Conservation (phyloP, 305 asterid genomes). For the Solanum chacoense region DNA sequence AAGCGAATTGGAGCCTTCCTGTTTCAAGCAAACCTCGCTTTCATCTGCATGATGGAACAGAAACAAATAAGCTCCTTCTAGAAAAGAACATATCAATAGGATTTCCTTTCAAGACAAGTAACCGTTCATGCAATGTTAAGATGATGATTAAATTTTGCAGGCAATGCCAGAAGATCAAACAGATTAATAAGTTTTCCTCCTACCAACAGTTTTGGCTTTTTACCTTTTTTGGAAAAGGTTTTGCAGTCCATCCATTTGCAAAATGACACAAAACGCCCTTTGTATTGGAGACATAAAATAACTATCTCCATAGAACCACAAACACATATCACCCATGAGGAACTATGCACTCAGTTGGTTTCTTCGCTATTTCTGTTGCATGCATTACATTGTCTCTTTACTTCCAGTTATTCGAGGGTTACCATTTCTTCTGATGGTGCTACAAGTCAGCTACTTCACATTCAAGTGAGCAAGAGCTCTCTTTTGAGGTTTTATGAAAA, state of each 20-base stretch:
- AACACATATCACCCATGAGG: neutral
- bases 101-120: neutral
- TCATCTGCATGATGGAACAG: slow-evolving; percentile 32
- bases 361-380: neutral
- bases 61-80: slow-evolving; percentile 15
- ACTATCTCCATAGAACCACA: neutral
- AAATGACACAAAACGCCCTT: neutral
- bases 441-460: neutral
- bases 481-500: neutral
- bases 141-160: neutral
- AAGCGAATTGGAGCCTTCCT: slow-evolving; percentile 28
- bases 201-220: neutral
- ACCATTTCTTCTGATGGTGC: neutral
- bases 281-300: neutral
- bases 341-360: neutral
- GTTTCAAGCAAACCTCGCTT: slow-evolving; percentile 11
- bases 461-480: neutral
- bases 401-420: neutral
- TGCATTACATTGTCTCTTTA: neutral
- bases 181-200: neutral
- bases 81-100: neutral
- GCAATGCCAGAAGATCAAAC: neutral
- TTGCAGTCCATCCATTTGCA: slow-evolving; percentile 3
- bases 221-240: neutral
- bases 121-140: neutral